Evolutionary conservation across 2,329 filamentous ascomycete species (phyloP).

Genomic region (Pseudogymnoascus sp.): DNA sequence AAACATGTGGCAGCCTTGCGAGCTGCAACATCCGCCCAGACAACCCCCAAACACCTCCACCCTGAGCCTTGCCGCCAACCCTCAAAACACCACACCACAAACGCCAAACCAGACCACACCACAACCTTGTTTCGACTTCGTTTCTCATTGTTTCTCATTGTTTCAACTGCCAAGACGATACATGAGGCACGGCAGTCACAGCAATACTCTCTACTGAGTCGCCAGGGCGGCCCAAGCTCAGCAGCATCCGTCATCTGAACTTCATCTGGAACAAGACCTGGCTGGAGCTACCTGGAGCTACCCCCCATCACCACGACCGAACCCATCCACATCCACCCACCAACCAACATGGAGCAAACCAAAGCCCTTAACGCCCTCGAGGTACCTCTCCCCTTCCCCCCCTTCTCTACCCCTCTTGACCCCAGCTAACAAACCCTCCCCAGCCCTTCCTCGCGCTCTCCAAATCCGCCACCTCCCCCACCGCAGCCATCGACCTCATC

Average conservation of each 20-base stretch:
- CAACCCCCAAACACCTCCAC: not conserved
- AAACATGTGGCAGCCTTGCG: not conserved
- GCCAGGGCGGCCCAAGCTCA: not conserved
- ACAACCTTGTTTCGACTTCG: not conserved
- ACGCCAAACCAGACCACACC: not conserved
- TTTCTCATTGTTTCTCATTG: not conserved
- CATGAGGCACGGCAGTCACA: not conserved
- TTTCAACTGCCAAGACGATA: not conserved
- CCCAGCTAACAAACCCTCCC: slow-evolving; percentile 33
- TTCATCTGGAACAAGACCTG: not conserved
- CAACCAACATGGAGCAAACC: slow-evolving; percentile 58
- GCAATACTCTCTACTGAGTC: not conserved
- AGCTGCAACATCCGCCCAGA: not conserved
- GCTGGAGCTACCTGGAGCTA: slow-evolving; percentile 13
- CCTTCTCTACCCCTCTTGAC: not conserved
- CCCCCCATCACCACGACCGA: slow-evolving; percentile 12
- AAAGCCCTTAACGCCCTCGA: slow-evolving; percentile 58
- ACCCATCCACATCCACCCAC: slow-evolving; percentile 8
- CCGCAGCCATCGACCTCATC: slow-evolving; percentile 78
- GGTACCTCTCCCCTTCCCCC: slow-evolving; percentile 32
- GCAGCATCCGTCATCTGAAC: not conserved
- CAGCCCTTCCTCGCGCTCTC: slow-evolving; percentile 87
- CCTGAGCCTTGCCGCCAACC: not conserved
- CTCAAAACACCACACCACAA: not conserved
- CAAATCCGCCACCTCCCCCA: slow-evolving; percentile 75